Percentiles rank a stretch among this genome's conserved stretches.
Conservation (phyloP, 1,284 basidiomycete species). For the Naganishia cerealis region DNA sequence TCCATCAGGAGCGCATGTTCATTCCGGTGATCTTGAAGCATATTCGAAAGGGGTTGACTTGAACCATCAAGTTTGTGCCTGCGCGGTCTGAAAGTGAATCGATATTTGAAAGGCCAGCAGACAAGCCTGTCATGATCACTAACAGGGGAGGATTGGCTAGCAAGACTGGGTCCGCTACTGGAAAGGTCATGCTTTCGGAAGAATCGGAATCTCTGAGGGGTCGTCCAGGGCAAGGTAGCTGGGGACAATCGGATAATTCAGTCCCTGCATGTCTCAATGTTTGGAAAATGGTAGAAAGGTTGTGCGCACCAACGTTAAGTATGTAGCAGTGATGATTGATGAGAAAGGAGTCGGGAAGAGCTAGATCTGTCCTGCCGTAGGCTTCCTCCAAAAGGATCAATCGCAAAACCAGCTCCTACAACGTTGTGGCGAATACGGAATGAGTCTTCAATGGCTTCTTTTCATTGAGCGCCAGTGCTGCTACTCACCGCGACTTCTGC, state of each 20-base stretch:
- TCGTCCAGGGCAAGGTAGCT: conserved; percentile 18
- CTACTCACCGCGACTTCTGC: conserved; percentile 7
- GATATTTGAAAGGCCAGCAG: conserved; percentile 27
- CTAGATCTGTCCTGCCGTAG: conserved; percentile 14
- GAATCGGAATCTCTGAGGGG: conserved; percentile 17
- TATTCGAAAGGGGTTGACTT: not conserved
- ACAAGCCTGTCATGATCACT: conserved; percentile 19
- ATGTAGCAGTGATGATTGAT: conserved; percentile 12
- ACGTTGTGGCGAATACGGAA: not conserved
- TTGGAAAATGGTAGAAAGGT: not conserved
- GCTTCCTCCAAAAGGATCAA: conserved; percentile 17
- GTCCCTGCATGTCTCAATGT: not conserved
- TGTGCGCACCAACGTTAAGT: conserved; percentile 5
- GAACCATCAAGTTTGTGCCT: not conserved
- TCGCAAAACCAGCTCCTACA: conserved; percentile 18
- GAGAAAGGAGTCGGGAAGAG: conserved; percentile 9
- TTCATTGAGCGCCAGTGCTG: not conserved
- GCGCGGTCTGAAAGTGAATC: conserved; percentile 13
- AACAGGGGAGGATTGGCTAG: not conserved
- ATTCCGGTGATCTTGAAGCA: not conserved
- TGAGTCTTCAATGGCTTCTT: not conserved
- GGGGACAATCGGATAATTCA: not conserved
- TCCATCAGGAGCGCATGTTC: not conserved
- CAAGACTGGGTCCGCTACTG: not conserved
- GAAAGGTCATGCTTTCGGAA: conserved; percentile 10